Base-by-base conservation (phyloP, 2,329 filamentous ascomycete genomes). In the Onygena corvina region DNA sequence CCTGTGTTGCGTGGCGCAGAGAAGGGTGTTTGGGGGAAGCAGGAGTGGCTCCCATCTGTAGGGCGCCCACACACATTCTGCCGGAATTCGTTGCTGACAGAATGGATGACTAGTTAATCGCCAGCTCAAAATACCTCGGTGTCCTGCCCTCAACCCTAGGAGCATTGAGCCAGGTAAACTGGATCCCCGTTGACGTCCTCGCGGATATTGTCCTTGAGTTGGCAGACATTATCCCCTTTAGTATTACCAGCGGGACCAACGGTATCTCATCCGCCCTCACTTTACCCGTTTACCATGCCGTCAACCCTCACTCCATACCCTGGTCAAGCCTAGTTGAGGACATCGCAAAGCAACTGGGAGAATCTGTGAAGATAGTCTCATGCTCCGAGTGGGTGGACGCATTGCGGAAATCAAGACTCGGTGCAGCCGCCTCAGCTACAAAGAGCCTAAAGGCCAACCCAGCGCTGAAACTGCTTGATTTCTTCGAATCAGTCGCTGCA, bases 1-100 rank as follows among this genome's bases (percentile, higher is more conserved):
- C 53, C 68, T 2, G 30, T 47, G 18, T 4, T 16, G 2, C 9
- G 33, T 4, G 16, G n/a, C n/a, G 14, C 16, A n/a, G n/a, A 35
- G 20, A 18, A 18, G 30, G 45, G 45, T 11, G 18, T 18, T 11
- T 47, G 45, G 45, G 18, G 18, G 1, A 47, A 35, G 45, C 33
- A 35, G 5, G 33, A 35, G n/a, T 35, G n/a, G 11, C 11, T 35
- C 3, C 33, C 33, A 35, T 35, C 33, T 16, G 33, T 35, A 35
- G n/a, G n/a, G n/a, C n/a, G n/a, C n/a, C n/a, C n/a, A 20, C 16
- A 7, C 9, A 35, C 9, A 16, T n/a, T n/a, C n/a, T n/a, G n/a
- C n/a, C n/a, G n/a, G n/a, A n/a, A n/a, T n/a, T n/a, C n/a, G n/a
- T n/a, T n/a, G n/a, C n/a, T n/a, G n/a, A n/a, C n/a, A n/a, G n/a